phyloP scores from a whole-genome alignment of 495 filamentous ascomycete species.

The Podospora comata region DNA sequence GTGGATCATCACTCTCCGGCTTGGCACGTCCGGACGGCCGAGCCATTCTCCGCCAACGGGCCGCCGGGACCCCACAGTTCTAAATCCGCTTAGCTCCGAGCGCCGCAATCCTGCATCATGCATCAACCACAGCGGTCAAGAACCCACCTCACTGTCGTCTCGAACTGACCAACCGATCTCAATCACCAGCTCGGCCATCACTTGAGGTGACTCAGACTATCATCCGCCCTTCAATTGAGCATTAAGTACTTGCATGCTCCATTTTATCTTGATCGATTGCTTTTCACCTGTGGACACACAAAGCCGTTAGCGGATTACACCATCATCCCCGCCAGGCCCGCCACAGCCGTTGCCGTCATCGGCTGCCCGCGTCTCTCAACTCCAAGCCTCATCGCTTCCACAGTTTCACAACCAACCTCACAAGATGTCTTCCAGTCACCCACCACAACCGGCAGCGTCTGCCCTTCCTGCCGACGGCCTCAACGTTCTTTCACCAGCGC shows the following conservation, averaged over 20 bases:
- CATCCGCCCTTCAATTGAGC: neutral
- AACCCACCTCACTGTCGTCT: neutral
- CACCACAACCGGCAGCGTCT: neutral
- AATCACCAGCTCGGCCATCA: neutral
- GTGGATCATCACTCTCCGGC: neutral
- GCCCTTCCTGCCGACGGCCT: neutral
- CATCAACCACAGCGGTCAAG: neutral
- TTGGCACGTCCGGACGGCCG: neutral
- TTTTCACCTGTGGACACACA: neutral
- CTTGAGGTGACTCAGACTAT: neutral
- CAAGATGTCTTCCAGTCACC: neutral
- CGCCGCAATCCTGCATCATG: neutral
- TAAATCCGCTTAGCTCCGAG: neutral
- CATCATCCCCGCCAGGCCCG: neutral
- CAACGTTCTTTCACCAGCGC: neutral
- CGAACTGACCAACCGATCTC: neutral
- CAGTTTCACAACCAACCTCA: neutral
- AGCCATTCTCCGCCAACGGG: neutral
- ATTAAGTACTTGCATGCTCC: neutral
- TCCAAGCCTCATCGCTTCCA: neutral
- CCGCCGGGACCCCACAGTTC: neutral
- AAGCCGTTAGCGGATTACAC: neutral
- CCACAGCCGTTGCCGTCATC: neutral
- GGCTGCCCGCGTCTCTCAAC: neutral
- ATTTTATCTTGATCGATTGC: neutral